Evolutionary conservation across 2,329 filamentous ascomycete genomes (phyloP), one percentile per base, ranked within the genome.

Genomic region (Cyclaneusma minus): DNA sequence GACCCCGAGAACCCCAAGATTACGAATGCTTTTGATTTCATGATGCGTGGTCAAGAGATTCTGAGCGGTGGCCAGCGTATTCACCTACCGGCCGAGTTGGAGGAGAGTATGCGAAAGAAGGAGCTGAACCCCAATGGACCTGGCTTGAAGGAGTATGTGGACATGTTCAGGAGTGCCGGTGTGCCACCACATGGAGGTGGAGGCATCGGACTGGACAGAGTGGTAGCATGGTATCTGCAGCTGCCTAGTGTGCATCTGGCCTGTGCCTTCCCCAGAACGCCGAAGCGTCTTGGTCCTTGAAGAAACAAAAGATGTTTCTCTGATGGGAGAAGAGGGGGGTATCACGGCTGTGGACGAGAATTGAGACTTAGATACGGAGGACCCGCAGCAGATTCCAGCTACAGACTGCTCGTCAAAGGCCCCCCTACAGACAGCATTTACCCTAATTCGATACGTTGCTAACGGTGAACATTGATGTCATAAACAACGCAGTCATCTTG

Each of bases 11-110:
- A 79, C 41, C 61, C 68, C 29, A 60, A 62, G 18, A 65, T 82
- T 36, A 81, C 67, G 7, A 74, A 74, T 38, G 66, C 68, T 8
- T 73, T 64, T 41, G 84, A 93, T 53, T 83, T 92, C 44, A 92
- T 94, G 60, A 73, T 92, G 48, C 73, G 87, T 31, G 83, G 83
- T 3, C 85, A 95, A 52, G 87, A 94, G 54, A 87, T 94, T 33
- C 66, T 94, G 11, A 85, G 79, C 10, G 85, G 87, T 42, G 85
- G 84, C 6, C 85, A 94, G 55, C 81, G 85, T 66, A 81, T 94
- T 40, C 79, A 94, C 52, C 66, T 83, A 35, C 70, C 85, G 0
- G 59, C 61, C 21, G 67, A 78, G 55, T 66, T 95, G 9, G 74
- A 83, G 47, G 67, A 70, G 23, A 79, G 82, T 35, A 79, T 95